phyloP scores from a whole-genome alignment of 2,329 filamentous ascomycete species.

The Trichophyton rubrum region DNA sequence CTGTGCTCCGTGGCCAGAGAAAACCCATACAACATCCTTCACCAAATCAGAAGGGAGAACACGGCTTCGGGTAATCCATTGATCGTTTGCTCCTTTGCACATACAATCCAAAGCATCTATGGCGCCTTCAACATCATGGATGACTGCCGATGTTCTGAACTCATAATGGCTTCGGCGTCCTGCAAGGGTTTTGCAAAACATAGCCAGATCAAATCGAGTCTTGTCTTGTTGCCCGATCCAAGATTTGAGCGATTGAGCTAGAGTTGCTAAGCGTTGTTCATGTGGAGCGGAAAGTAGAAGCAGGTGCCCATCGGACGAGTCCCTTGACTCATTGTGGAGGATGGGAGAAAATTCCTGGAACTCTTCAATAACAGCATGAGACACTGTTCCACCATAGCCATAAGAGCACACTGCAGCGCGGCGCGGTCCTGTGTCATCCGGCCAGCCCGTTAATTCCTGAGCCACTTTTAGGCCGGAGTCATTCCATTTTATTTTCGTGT shows the following conservation, averaged over 20 bases:
- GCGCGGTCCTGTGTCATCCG: constrained; percentile 6
- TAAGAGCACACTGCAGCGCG: constrained; percentile 16
- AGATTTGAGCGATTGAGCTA: background rate
- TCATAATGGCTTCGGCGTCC: background rate
- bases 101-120: background rate
- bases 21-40: constrained; percentile 9
- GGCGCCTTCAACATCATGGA: background rate
- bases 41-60: background rate
- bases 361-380: constrained; percentile 10
- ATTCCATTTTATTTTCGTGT: constrained; percentile 6
- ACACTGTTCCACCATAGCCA: constrained; percentile 13
- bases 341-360: background rate
- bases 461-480: constrained; percentile 10
- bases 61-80: background rate
- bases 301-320: background rate
- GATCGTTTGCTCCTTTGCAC: background rate
- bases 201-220: background rate
- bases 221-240: background rate
- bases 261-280: background rate
- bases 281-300: constrained; percentile 3
- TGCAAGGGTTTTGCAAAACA: background rate
- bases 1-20: constrained; percentile 15
- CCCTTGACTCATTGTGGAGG: background rate
- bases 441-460: constrained; percentile 16
- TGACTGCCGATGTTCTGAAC: background rate